These are phyloP conservation scores for Musa schizocarpa DNA, from an alignment of 176 grass and related monocot species.

Conservation along the genomic window DNA sequence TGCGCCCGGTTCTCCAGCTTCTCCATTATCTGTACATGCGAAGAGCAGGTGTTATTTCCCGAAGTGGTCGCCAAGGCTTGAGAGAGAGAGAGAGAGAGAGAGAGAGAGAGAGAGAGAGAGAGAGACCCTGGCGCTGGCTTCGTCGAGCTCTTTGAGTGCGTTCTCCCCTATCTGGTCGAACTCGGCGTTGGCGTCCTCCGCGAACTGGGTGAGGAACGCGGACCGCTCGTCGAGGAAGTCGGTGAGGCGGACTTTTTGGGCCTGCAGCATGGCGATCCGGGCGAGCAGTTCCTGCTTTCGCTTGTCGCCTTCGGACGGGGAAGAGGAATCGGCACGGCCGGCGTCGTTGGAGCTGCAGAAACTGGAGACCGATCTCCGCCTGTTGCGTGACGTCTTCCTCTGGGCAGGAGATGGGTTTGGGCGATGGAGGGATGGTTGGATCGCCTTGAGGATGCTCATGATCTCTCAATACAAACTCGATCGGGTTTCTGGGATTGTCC, in stretches of 20 bases:
- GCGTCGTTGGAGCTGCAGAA: slow-evolving; percentile 40
- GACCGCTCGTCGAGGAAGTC: slow-evolving; percentile 69
- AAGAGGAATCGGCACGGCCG: slow-evolving; percentile 11
- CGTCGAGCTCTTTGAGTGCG: slow-evolving; percentile 65
- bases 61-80: no score
- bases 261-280: slow-evolving; percentile 65
- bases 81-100: background rate
- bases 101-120: slow-evolving; percentile 18
- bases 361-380: slow-evolving; percentile 28
- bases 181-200: slow-evolving; percentile 58
- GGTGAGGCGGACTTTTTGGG: slow-evolving; percentile 64
- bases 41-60: no score
- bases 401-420: slow-evolving; percentile 24
- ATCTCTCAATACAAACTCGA: background rate
- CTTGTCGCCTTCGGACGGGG: slow-evolving; percentile 36
- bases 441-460: slow-evolving; percentile 59
- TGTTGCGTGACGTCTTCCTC: slow-evolving; percentile 8
- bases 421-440: slow-evolving; percentile 35
- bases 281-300: slow-evolving; percentile 66
- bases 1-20: slow-evolving; percentile 68
- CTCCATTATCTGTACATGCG: slow-evolving; percentile 52
- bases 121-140: slow-evolving; percentile 55
- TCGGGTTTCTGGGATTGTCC: background rate
- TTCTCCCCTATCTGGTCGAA: slow-evolving; percentile 76
- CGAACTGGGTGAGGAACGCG: slow-evolving; percentile 65